Base-by-base conservation (phyloP, 2,329 filamentous ascomycete genomes). In the Penicillium brevicompactum region DNA sequence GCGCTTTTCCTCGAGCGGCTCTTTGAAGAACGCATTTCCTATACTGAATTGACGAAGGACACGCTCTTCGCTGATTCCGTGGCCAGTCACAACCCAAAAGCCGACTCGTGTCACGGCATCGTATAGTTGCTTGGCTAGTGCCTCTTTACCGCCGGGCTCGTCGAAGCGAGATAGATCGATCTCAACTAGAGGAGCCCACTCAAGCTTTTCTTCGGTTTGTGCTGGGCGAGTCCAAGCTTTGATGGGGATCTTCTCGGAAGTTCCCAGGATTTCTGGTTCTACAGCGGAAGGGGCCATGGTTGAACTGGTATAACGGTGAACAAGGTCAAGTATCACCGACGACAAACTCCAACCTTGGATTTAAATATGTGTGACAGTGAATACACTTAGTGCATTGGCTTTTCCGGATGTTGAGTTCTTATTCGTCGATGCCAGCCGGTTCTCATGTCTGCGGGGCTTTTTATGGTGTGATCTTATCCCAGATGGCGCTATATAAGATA, bases 141-240 rank as follows among this genome's bases (percentile, higher is more conserved):
- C 72, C 56, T 83, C 72, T 60, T 84, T 85, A 4, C 83, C 82
- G 0, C 78, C 81, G 0, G 81, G 80, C 41, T 77, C 66, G 27
- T 82, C 77, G 63, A 83, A 85, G 30, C 77, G 76, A 32, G 80
- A 79, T 3, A 86, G 75, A 62, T 85, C 82, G 7, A 85, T 76
- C 2, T 80, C 83, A 5, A 80, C 76, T 3, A 85, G 74, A 49
- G 84, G 79, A 0, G 82, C 80, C 80, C 82, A 85, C 10, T 68
- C 66, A 2, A 71, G 56, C 2, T 57, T 21, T 21, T 64, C 62
- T 13, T 56, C 41, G 5, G 68, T 70, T 2, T 61, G 60, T 1
- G 56, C 46, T 46, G 68, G 68, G 8, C 67, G 65, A 22, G 4
- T 60, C 68, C 68, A 70, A 18, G 67, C 51, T 40, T 69, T 69